A percentile compares a stretch with the other conserved stretches of the same genome.
phyloP scores from a whole-genome alignment of 352 stramenopile species.

The Blastocystis sp. region DNA sequence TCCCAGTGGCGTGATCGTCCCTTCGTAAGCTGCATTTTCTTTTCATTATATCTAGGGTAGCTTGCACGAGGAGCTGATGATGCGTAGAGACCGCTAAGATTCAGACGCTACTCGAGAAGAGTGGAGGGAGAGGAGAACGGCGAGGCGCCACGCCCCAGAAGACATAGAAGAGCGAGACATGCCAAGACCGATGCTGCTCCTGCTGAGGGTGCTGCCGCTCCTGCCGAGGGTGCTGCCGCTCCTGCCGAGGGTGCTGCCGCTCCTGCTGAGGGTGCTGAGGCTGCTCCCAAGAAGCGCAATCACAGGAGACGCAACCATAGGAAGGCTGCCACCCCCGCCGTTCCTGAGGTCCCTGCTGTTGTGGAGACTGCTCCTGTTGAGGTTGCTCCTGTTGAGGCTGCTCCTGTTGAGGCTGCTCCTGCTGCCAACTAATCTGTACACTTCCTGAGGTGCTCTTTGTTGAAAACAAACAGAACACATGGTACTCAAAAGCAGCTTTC shows the following conservation, averaged over 20 bases:
- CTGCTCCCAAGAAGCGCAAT: not conserved
- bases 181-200: not conserved
- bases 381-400: not conserved
- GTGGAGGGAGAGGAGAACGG: not conserved
- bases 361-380: not conserved
- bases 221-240: not conserved
- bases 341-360: not conserved
- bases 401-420: not conserved
- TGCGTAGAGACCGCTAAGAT: conserved; percentile 29
- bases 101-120: not conserved
- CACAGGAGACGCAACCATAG: not conserved
- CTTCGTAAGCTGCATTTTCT: conserved; percentile 4
- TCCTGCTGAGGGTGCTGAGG: not conserved
- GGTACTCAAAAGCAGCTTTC: not conserved
- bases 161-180: conserved; percentile 4
- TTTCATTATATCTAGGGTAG: conserved; percentile 26
- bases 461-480: conserved; percentile 14
- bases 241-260: not conserved
- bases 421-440: not conserved
- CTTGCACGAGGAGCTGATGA: not conserved
- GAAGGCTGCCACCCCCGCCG: not conserved
- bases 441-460: conserved; percentile 26
- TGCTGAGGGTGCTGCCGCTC: conserved; percentile 21
- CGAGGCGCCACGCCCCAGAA: not conserved
- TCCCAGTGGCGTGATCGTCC: conserved; percentile 25